Evolutionary conservation across 2,329 filamentous ascomycete species (phyloP).

Genomic region (Penicillium sp.): DNA sequence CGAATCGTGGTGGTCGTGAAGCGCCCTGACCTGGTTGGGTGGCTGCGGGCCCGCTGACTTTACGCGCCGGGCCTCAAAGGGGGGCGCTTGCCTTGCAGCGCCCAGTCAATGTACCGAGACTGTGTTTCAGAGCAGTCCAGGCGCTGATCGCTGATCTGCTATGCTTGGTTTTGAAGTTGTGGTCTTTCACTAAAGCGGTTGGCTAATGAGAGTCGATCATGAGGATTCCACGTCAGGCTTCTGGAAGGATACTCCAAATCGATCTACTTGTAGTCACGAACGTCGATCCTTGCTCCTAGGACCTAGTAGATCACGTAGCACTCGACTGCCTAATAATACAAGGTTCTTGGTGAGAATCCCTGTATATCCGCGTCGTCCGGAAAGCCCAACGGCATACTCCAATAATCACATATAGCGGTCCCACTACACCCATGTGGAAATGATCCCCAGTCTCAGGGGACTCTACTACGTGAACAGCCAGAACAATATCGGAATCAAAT

Average conservation of each 20-base stretch:
- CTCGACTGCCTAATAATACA: too few relatives aligned
- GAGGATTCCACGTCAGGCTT: too few relatives aligned
- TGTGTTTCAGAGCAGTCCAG: neutral
- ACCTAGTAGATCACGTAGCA: too few relatives aligned
- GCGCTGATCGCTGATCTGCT: slow-evolving; percentile 1
- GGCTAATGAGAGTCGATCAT: too few relatives aligned
- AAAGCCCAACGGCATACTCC: neutral
- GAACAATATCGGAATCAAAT: slow-evolving; percentile 10
- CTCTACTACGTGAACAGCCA: neutral
- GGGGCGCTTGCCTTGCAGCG: slow-evolving; percentile 19
- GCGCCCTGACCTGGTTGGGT: slow-evolving; percentile 7
- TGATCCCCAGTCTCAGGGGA: neutral
- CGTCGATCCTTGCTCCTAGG: neutral
- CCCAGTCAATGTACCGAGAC: neutral
- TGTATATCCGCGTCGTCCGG: neutral
- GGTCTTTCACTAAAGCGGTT: neutral
- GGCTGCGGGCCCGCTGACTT: slow-evolving; percentile 9
- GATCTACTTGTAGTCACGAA: neutral
- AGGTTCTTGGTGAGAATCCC: neutral
- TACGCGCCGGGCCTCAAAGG: slow-evolving; percentile 21
- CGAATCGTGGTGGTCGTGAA: slow-evolving; percentile 10
- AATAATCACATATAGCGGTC: neutral
- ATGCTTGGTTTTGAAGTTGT: neutral
- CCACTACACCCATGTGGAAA: neutral
- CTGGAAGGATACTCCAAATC: neutral